Percentiles rank a stretch among this genome's conserved stretches.
These are phyloP conservation scores for Amanita pallidorosea DNA, from an alignment of 768 basidiomycete genomes.

Conservation along the genomic window DNA sequence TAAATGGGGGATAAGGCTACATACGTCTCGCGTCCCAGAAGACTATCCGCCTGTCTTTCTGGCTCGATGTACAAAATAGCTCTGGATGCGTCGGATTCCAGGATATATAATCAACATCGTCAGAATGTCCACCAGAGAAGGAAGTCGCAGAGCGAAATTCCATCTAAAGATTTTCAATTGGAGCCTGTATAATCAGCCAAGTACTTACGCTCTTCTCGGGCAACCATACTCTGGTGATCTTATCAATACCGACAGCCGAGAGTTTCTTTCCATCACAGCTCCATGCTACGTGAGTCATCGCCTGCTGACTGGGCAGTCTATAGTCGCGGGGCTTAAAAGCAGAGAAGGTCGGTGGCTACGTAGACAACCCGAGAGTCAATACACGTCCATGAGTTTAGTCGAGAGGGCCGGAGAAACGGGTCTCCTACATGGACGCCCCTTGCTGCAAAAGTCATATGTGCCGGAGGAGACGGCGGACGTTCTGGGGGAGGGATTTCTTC, in stretches of 20 bases:
- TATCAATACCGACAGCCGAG: slow-evolving; percentile 77
- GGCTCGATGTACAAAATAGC: slow-evolving; percentile 70
- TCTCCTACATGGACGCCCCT: slow-evolving; percentile 65
- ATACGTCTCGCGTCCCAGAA: slow-evolving; percentile 83
- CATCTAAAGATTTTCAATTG: slow-evolving; percentile 34
- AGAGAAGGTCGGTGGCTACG: slow-evolving; percentile 66
- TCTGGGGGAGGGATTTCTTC: slow-evolving; percentile 47
- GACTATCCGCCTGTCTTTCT: slow-evolving; percentile 62
- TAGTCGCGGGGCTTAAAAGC: slow-evolving; percentile 73
- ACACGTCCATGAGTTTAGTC: slow-evolving; percentile 8
- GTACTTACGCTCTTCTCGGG: slow-evolving; percentile 64
- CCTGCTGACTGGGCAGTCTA: slow-evolving; percentile 49
- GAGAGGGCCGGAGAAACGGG: slow-evolving; percentile 9
- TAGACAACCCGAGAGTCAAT: slow-evolving; percentile 2
- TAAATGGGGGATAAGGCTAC: slow-evolving; percentile 13
- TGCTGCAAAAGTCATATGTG: slow-evolving; percentile 57
- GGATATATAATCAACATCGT: slow-evolving; percentile 73
- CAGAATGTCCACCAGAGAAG: slow-evolving; percentile 62
- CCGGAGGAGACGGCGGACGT: slow-evolving; percentile 65
- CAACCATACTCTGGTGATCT: slow-evolving; percentile 62
- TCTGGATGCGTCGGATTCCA: slow-evolving; percentile 86
- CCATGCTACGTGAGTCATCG: slow-evolving; percentile 75
- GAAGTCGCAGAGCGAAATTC: slow-evolving; percentile 55
- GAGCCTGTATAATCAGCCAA: background rate
- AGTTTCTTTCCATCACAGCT: slow-evolving; percentile 76